Evolutionary conservation across 164 flowering plant species (phyloP), one percentile per base, ranked within the genome.

Genomic region (Aristolochia fimbriata): DNA sequence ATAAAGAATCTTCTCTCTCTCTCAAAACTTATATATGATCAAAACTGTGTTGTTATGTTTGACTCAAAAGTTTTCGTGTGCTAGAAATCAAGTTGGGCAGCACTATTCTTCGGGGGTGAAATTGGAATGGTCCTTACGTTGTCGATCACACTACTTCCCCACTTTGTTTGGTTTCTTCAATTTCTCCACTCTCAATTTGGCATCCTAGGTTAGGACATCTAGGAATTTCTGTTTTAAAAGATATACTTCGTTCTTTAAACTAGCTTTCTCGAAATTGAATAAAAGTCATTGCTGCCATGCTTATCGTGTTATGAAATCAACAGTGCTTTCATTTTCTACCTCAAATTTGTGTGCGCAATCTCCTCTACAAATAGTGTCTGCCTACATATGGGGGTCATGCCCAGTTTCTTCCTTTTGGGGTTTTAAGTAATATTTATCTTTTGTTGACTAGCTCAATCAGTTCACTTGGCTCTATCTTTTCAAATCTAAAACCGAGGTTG

Each of bases 301-400:
- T 1, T 50, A 47, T 61, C 55, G 27, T 14, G 2, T 49, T 6
- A 56, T 45, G 17, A 49, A 37, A 11, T 50, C 47, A 5, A 6
- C 15, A 5, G 30, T 20, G 8, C 56, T 51, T 0, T 27, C 55
- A 3, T 61, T 61, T 31, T 17, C 17, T 16, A 15, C 16, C 0
- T 49, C 45, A 2, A 17, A 2, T 6, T 61, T 30, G 12, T 1
- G 4, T 8, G 10, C 58, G 12, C 2, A 19, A 41, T 6, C 4
- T 19, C 59, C 59, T 15, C 17, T 54, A 22, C 37, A 53, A 1
- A 10, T 54, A 23, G 1, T 62, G 4, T 43, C 23, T 19, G 0
- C 43, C 27, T 50, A 62, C 19, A 11, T 62, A 5, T 62, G 59
- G 59, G 59, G 45, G 1, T 16, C 65, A 21, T 41, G 51, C 33